Conservation (phyloP, 2,329 filamentous ascomycete species). For the Neophaeococcomyces aloes region DNA sequence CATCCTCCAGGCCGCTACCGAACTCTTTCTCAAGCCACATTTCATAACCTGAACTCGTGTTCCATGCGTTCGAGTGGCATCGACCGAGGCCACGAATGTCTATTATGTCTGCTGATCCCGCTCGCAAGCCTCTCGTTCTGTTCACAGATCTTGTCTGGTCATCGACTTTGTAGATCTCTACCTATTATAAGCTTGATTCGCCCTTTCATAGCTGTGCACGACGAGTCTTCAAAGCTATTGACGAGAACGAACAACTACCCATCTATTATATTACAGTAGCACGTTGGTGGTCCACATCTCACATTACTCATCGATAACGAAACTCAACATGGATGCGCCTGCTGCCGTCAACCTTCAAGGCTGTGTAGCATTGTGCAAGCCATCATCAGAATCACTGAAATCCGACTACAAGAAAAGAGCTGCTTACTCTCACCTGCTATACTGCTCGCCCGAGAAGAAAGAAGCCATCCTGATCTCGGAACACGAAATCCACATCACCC, state of each 20-base stretch:
- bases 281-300: not conserved
- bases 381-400: not conserved
- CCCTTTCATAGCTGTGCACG: too few species aligned
- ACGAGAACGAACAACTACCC: too few species aligned
- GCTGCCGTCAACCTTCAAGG: not conserved
- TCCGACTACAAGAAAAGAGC: not conserved
- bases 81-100: not conserved
- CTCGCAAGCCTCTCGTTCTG: too few species aligned
- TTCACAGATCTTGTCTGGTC: too few species aligned
- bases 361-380: not conserved
- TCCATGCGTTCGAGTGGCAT: not conserved
- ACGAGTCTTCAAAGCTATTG: too few species aligned
- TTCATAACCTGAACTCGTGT: not conserved
- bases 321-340: not conserved
- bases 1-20: not conserved
- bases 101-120: too few species aligned
- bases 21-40: not conserved
- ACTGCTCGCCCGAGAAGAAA: not conserved
- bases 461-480: not conserved
- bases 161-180: too few species aligned
- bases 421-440: slow-evolving; percentile 4
- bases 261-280: too few species aligned
- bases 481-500: not conserved
- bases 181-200: too few species aligned
- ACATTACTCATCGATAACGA: not conserved